Evolutionary conservation across 1,139 yeast genomes (phyloP).

Genomic region (Saccharomyces hybrid): DNA sequence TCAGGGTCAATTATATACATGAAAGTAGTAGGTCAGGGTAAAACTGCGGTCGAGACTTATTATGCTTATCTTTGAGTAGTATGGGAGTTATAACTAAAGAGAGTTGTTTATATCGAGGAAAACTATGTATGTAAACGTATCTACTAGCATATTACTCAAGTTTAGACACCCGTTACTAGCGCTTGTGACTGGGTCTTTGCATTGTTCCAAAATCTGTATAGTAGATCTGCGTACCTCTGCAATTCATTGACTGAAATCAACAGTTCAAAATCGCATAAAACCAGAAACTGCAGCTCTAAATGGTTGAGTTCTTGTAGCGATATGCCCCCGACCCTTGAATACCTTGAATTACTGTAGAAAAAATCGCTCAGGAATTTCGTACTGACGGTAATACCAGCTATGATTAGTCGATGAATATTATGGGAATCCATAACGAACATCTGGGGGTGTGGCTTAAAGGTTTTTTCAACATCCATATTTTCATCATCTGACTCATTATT

Average conservation of each 20-base stretch:
- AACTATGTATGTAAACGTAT: neutral
- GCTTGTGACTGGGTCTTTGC: neutral
- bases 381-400: constrained; percentile 94
- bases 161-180: neutral
- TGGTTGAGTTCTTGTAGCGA: constrained; percentile 91
- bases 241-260: constrained; percentile 87
- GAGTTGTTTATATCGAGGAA: neutral
- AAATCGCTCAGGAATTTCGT: constrained; percentile 94
- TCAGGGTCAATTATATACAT: neutral
- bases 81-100: neutral
- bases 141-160: neutral
- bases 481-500: neutral
- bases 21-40: neutral
- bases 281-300: constrained; percentile 79
- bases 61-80: neutral
- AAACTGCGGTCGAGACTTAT: neutral
- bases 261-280: constrained; percentile 76
- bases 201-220: constrained; percentile 70
- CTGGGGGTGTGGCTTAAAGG: constrained; percentile 3
- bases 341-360: constrained; percentile 89
- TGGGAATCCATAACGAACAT: constrained; percentile 92
- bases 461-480: neutral
- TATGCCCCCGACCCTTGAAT: constrained; percentile 95
- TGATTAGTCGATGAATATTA: constrained; percentile 86
- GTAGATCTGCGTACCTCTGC: constrained; percentile 81